Evolutionary conservation across 192 early-diverging fungal genomes (phyloP).

Genomic region (Phycomyces blakesleeanus): DNA sequence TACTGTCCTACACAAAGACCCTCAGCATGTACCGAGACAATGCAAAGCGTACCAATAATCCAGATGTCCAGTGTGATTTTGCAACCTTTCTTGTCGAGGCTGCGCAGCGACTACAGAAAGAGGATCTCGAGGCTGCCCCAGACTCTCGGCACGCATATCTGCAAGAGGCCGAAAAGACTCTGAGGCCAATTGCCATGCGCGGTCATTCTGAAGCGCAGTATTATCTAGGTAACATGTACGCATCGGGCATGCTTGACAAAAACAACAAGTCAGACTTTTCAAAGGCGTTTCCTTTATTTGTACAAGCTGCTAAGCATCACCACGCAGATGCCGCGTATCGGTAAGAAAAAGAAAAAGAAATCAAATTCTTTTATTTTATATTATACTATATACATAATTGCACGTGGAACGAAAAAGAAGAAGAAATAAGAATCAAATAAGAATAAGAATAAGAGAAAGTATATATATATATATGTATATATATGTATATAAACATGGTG

Average conservation of each 20-base stretch:
- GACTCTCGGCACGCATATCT: constrained; percentile 26
- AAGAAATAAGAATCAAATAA: too few species aligned
- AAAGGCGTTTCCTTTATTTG: constrained; percentile 59
- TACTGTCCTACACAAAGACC: constrained; percentile 49
- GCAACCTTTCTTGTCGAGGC: constrained; percentile 58
- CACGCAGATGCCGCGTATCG: constrained; percentile 59
- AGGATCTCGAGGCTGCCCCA: constrained; percentile 7
- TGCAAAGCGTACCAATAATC: constrained; percentile 57
- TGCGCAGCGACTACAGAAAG: constrained; percentile 34
- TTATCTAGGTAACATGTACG: constrained; percentile 61
- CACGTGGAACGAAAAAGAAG: too few species aligned
- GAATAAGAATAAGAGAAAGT: too few species aligned
- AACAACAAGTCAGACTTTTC: constrained; percentile 55
- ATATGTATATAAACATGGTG: too few species aligned
- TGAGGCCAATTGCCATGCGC: constrained; percentile 47
- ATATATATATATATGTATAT: too few species aligned
- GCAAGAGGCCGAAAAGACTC: constrained; percentile 58
- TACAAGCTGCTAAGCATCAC: constrained; percentile 60
- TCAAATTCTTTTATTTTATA: neutral
- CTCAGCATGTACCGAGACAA: constrained; percentile 57
- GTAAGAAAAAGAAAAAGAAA: too few species aligned
- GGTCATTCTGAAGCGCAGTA: constrained; percentile 62
- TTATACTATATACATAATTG: too few species aligned
- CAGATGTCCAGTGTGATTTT: constrained; percentile 57
- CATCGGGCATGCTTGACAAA: constrained; percentile 51